Conservation (phyloP, 2,329 filamentous ascomycete species). For the Chrysoporthe deuterocubensis region DNA sequence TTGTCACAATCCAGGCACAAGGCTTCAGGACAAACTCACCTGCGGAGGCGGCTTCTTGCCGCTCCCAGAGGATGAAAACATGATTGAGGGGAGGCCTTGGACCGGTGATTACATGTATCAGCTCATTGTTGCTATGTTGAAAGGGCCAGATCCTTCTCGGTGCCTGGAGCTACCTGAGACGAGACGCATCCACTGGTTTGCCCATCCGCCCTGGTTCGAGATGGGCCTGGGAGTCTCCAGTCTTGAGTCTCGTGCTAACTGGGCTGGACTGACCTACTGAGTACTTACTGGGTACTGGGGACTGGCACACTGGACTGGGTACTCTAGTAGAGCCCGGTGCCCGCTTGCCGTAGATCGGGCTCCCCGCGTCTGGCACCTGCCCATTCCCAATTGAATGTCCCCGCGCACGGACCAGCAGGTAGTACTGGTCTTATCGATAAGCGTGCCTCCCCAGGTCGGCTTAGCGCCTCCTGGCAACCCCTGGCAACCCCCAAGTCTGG, state of each 20-base stretch:
- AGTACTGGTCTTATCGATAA: constrained; percentile 11
- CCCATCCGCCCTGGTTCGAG: not conserved
- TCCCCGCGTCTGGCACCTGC: not conserved
- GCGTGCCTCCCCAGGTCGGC: too few species aligned
- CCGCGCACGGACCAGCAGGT: not conserved
- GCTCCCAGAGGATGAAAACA: constrained; percentile 69
- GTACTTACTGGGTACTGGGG: too few species aligned
- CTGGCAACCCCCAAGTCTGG: not conserved
- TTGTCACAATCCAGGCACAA: not conserved
- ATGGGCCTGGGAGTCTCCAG: not conserved
- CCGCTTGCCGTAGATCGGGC: constrained; percentile 9
- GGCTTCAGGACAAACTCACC: constrained; percentile 52
- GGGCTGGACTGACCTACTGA: not conserved
- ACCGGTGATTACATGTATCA: constrained; percentile 13
- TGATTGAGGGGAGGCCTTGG: constrained; percentile 37
- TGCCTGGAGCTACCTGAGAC: not conserved
- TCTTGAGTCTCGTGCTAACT: not conserved
- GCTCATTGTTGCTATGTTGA: constrained; percentile 27
- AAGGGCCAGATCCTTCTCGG: constrained; percentile 16
- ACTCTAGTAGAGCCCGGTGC: not conserved
- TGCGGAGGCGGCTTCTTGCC: constrained; percentile 73
- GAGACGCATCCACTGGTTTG: constrained; percentile 2
- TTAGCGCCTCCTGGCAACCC: too few species aligned
- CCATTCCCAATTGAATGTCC: not conserved
- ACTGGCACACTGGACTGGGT: too few species aligned